Base-by-base conservation (phyloP, 352 stramenopile species). In the Pythium periplocum region DNA sequence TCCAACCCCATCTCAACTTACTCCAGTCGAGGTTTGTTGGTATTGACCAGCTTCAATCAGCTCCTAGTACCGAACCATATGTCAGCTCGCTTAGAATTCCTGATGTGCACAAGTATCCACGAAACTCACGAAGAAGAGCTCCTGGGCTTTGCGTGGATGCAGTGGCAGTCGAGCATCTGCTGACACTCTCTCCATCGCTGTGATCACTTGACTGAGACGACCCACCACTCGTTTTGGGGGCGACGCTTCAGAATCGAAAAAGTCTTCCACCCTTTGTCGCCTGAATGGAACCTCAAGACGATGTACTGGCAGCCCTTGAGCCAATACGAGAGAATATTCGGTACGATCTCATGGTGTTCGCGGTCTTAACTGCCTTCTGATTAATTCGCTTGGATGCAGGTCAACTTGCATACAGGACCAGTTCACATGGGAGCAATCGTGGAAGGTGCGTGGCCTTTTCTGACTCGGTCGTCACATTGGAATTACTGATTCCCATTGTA, bases 351-450 rank as follows among this genome's bases (percentile, higher is more conserved):
- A 1, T 48, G 9, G 9, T 48, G 17, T 30, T 48, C 43, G 43
- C 17, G 43, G 43, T 30, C 9, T 31, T 57, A 6, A 6, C 17
- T 40, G 12, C 11, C n/a, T 17, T 31, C 17, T 2, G 6, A 39
- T 46, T 6, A 37, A 2, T 51, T 11, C 26, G 5, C 12, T 30
- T 49, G 31, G 3, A 9, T 43, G 5, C 32, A 67, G 60, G n/a
- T 40, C 30, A 11, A 30, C 60, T 26, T 62, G 55, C 17, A 33
- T 45, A 12, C 55, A 58, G 33, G 61, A 68, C 35, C 61, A 68
- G 47, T 57, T 50, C 51, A 63, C 51, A 10, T 68, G 61, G 61
- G 55, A 62, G 30, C 55, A 63, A 26, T 68, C 61, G 35, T 68
- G 61, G 61, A 63, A 56, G 49, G 60, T 66, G 11, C 12, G 35